A percentile compares a stretch with the other conserved stretches of the same genome.
phyloP scores from a whole-genome alignment of 148 eudicot genomes.

The Camellia lanceoleosa region DNA sequence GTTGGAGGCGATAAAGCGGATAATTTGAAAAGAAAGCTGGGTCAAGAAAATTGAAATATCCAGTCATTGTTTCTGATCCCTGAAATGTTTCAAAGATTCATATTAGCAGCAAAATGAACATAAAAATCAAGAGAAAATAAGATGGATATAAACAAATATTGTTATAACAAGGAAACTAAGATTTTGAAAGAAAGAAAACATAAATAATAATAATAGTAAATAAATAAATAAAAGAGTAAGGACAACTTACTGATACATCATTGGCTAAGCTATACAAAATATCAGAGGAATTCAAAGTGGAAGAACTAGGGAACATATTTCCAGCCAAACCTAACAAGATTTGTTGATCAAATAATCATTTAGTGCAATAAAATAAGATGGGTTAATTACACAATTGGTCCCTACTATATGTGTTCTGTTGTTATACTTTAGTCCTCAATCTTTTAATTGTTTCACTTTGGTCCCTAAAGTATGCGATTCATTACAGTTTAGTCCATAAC shows the following conservation, averaged over 20 bases:
- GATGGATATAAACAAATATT: neutral
- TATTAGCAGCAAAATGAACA: neutral
- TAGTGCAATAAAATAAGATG: neutral
- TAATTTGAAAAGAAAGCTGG: constrained; percentile 54
- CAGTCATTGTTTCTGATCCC: constrained; percentile 68
- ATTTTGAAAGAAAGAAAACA: neutral
- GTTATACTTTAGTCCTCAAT: no score
- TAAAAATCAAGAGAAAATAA: neutral
- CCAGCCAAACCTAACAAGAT: constrained; percentile 52
- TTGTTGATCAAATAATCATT: constrained; percentile 13
- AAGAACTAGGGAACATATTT: constrained; percentile 39
- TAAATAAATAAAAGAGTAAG: neutral
- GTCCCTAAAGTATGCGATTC: no score
- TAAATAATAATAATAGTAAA: neutral
- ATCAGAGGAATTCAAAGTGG: constrained; percentile 46
- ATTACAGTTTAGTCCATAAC: no score
- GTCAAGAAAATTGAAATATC: constrained; percentile 48
- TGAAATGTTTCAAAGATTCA: constrained; percentile 31
- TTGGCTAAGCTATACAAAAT: constrained; percentile 49
- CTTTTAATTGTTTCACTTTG: no score
- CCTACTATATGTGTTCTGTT: no score
- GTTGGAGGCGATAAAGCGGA: constrained; percentile 59
- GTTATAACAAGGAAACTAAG: neutral
- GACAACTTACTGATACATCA: constrained; percentile 58
- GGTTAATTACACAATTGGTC: no score